Conservation (phyloP, 2,329 filamentous ascomycete species). For the Nemania sp. region DNA sequence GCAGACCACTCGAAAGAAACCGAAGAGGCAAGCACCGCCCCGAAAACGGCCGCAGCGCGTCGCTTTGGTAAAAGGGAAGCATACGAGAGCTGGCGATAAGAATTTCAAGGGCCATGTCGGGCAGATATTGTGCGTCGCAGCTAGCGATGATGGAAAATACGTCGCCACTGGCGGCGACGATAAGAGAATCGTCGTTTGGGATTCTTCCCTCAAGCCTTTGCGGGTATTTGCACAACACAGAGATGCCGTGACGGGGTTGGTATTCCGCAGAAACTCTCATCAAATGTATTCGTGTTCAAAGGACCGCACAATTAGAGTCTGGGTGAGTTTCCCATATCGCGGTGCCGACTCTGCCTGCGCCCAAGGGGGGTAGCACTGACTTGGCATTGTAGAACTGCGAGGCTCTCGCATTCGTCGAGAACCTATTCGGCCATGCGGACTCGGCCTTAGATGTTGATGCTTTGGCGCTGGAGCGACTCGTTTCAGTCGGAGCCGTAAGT, state of each 20-base stretch:
- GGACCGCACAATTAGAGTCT: slow-evolving; percentile 93
- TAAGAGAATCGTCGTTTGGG: slow-evolving; percentile 84
- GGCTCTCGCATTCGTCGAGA: slow-evolving; percentile 86
- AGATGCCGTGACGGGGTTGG: slow-evolving; percentile 79
- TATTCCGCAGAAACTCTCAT: slow-evolving; percentile 85
- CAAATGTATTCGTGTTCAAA: slow-evolving; percentile 90
- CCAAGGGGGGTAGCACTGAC: slow-evolving; percentile 7
- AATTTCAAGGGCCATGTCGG: slow-evolving; percentile 77
- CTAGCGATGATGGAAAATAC: slow-evolving; percentile 86
- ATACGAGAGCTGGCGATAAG: slow-evolving; percentile 63
- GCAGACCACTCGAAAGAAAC: slow-evolving; percentile 62
- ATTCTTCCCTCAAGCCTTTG: slow-evolving; percentile 74
- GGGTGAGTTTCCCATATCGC: slow-evolving; percentile 49
- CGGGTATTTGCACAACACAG: slow-evolving; percentile 91
- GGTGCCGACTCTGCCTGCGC: neutral
- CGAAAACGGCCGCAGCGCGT: slow-evolving; percentile 66
- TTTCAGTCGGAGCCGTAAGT: slow-evolving; percentile 75
- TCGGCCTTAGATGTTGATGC: slow-evolving; percentile 83
- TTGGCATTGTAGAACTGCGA: slow-evolving; percentile 63
- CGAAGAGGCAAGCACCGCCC: slow-evolving; percentile 63
- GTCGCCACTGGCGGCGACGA: slow-evolving; percentile 90
- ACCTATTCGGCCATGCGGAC: slow-evolving; percentile 94
- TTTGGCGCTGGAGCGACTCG: slow-evolving; percentile 82
- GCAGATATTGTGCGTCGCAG: slow-evolving; percentile 80
- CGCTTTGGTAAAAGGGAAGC: slow-evolving; percentile 65